Percentiles rank a stretch among this genome's conserved stretches.
These are phyloP conservation scores for Hymenotorrendiella dingleyae DNA, from an alignment of 2,329 filamentous ascomycete genomes.

Conservation along the genomic window DNA sequence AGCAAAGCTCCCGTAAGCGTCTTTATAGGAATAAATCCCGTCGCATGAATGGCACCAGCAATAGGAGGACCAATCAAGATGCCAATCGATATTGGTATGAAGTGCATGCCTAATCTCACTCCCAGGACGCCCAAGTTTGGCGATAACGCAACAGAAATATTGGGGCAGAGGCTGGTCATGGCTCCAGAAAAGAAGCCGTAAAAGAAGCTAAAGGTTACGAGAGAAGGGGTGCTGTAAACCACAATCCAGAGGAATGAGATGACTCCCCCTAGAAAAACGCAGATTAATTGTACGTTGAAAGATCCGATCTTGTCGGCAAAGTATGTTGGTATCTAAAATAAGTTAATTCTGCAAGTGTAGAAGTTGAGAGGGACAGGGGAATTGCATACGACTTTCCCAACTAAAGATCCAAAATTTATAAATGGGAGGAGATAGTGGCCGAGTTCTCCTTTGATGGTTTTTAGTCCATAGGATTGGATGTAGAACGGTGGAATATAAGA, in stretches of 20 bases:
- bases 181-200: slow-evolving; percentile 65
- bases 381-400: slow-evolving; percentile 43
- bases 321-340: slow-evolving; percentile 38
- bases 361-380: not conserved
- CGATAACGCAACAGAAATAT: slow-evolving; percentile 12
- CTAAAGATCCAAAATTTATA: slow-evolving; percentile 36
- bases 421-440: slow-evolving; percentile 14
- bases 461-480: slow-evolving; percentile 21
- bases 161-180: slow-evolving; percentile 39
- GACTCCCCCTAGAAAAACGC: slow-evolving; percentile 42
- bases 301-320: slow-evolving; percentile 47
- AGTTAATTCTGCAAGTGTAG: not conserved
- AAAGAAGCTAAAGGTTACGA: slow-evolving; percentile 56
- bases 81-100: slow-evolving; percentile 42
- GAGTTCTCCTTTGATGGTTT: slow-evolving; percentile 32
- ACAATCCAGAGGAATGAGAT: slow-evolving; percentile 45
- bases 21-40: no score
- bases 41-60: slow-evolving; percentile 6
- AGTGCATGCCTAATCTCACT: slow-evolving; percentile 43
- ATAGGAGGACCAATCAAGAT: slow-evolving; percentile 31
- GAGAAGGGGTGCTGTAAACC: slow-evolving; percentile 44
- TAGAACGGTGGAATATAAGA: slow-evolving; percentile 49
- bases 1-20: not conserved
- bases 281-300: slow-evolving; percentile 42
- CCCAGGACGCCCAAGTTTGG: slow-evolving; percentile 44